Evolutionary conservation across 305 asterid species (phyloP), one percentile per base, ranked within the genome.

Genomic region (Fraxinus sp.): DNA sequence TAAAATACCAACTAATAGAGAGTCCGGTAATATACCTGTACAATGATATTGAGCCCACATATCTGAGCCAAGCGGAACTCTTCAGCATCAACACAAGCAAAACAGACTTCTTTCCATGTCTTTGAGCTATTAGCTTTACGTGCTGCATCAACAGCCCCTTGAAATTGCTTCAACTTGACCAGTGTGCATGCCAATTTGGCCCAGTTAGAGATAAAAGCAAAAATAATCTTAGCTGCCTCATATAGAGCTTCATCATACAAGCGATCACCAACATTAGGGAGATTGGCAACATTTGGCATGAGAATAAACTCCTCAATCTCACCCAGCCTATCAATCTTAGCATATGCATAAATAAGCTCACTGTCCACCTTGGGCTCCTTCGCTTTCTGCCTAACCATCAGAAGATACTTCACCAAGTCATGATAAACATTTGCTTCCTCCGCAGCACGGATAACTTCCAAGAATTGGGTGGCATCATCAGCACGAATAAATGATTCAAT

Each of bases 41-140:
- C 97, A 82, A 97, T 97, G 84, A 97, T 95, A 90, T 92, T 97
- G 80, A 97, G 98, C 87, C 99, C 99, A 81, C 99, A 97, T 77
- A 97, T 97, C 83, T 97, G 99, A 84, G 98, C 99, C 95, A 97
- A 90, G 71, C 99, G 99, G 89, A 97, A 97, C 92, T 97, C 99
- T 89, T 97, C 99, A 9, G 97, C 99, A 85, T 94, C 98, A 79
- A 97, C 99, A 85, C 99, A 95, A 78, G 99, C 98, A 92, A 97
- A 97, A 91, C 99, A 97, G 62, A 97, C 91, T 83, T 97, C 99
- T 87, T 97, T 97, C 99, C 99, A 97, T 66, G 98, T 95, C 92
- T 95, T 97, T 55, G 99, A 91, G 74, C 97, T 97, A 82, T 94
- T 97, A 79, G 99, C 99, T 90, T 96, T 96, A 78, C 99, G 90